Evolutionary conservation across 129 eudicot species (phyloP), one percentile per base, ranked within the genome.

Genomic region (Solidago caesia): DNA sequence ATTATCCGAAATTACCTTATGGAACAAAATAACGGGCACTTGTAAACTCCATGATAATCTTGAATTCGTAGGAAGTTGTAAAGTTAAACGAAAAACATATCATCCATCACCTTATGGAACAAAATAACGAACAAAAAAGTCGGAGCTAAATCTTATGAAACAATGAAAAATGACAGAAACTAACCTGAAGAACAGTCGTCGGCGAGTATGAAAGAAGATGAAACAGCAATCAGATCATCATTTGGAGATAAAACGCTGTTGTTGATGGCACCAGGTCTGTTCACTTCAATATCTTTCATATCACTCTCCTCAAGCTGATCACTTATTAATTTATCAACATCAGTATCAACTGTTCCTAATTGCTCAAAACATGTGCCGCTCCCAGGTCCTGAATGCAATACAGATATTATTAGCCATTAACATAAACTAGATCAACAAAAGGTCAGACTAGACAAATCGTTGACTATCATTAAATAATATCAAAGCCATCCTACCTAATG

Each of bases 171-270:
- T 5, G 7, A 53, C 2, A 6, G n/a, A 2, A 59, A 58, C 7
- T 7, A 47, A 73, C 77, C 77, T 73, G 77, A 73, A 73, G 49
- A 59, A 44, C 15, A 46, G 13, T 60, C 67, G 33, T 7, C 44
- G 0, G 60, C 1, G 29, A 59, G 27, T 46, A 58, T 73, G 42
- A 58, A 73, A 26, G 77, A 26, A 59, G 77, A 73, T 6, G 68
- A 73, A 73, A 60, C 60, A 33, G 60, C 12, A 41, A 59, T 4
- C n/a, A 45, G 67, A 7, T 72, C 76, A 44, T 72, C 58, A 16
- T 8, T 44, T 29, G 25, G 68, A 58, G 57, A 25, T 44, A 72
- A 46, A 58, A 7, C 77, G 25, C 1, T 45, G 5, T 58, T 55
- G 27, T 58, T 72, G 7, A 5, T 6, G 44, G 25, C 16, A 56